Evolutionary conservation across 2,329 filamentous ascomycete genomes (phyloP).

Genomic region (Ploettnerulaceae sp.): DNA sequence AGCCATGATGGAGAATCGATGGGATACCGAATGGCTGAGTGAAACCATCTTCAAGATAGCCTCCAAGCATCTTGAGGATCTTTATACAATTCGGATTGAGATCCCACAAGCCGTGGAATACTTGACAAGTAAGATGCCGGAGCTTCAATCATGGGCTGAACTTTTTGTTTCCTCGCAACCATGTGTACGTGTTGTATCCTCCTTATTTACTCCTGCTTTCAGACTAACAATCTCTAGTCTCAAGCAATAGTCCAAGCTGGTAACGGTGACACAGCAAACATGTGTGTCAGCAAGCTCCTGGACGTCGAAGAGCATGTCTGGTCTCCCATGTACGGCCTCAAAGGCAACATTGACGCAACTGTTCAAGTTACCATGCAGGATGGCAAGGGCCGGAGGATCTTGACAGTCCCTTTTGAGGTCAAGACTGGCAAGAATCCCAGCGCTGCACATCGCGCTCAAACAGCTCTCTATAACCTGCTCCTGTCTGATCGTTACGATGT

Average conservation of each 20-base stretch:
- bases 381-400: constrained; percentile 55
- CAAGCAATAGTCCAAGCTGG: constrained; percentile 75
- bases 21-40: constrained; percentile 66
- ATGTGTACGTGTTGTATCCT: constrained; percentile 47
- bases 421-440: constrained; percentile 88
- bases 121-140: constrained; percentile 75
- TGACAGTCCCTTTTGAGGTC: constrained; percentile 90
- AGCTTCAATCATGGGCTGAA: constrained; percentile 77
- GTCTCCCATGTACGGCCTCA: constrained; percentile 96
- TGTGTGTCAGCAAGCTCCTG: constrained; percentile 89
- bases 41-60: constrained; percentile 63
- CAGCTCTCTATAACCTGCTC: constrained; percentile 86
- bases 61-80: constrained; percentile 76
- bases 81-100: constrained; percentile 81
- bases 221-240: constrained; percentile 38
- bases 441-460: constrained; percentile 84
- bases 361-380: constrained; percentile 82
- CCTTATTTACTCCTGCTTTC: not conserved
- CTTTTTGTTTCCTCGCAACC: constrained; percentile 71
- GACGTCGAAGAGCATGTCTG: constrained; percentile 98
- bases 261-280: constrained; percentile 67
- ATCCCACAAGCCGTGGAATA: constrained; percentile 70
- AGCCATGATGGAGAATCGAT: constrained; percentile 75
- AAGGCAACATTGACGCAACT: constrained; percentile 96
- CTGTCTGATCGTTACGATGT: constrained; percentile 94